These are phyloP conservation scores for Tetrapisispora iriomotensis DNA, from an alignment of 805 yeast genomes.

Conservation along the genomic window DNA sequence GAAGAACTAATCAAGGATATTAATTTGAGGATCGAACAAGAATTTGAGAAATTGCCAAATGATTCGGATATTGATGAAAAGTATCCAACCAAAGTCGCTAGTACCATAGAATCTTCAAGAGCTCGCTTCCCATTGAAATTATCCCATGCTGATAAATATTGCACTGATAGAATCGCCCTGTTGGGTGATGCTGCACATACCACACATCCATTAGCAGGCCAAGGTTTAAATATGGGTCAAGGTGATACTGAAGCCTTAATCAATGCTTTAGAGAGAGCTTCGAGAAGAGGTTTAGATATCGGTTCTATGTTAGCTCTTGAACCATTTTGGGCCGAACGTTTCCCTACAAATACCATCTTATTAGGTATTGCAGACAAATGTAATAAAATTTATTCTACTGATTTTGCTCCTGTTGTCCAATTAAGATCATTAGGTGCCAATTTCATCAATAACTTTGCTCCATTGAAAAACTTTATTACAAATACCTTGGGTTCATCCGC, in stretches of 20 bases:
- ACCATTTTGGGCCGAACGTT: constrained; percentile 77
- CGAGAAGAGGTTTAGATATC: constrained; percentile 74
- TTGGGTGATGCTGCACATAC: constrained; percentile 98
- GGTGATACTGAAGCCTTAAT: constrained; percentile 73
- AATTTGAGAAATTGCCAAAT: constrained; percentile 21
- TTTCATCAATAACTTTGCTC: constrained; percentile 49
- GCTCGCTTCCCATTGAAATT: constrained; percentile 84
- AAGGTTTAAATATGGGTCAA: constrained; percentile 96
- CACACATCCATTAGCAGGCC: constrained; percentile 95
- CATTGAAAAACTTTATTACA: constrained; percentile 63
- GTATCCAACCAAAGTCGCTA: constrained; percentile 58
- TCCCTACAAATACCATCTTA: constrained; percentile 66
- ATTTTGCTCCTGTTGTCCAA: constrained; percentile 61
- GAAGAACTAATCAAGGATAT: constrained; percentile 55
- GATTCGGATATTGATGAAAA: constrained; percentile 43
- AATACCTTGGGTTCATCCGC: constrained; percentile 31
- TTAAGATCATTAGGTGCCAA: constrained; percentile 70
- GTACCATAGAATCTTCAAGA: constrained; percentile 52
- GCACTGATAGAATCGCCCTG: constrained; percentile 76
- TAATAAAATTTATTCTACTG: constrained; percentile 76
- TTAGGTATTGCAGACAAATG: constrained; percentile 87
- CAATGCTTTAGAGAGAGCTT: constrained; percentile 58
- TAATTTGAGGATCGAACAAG: constrained; percentile 49
- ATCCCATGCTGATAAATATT: constrained; percentile 85
- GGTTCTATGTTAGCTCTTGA: constrained; percentile 76